phyloP scores from a whole-genome alignment of 1,139 yeast species.

The Hyphopichia fennica region DNA sequence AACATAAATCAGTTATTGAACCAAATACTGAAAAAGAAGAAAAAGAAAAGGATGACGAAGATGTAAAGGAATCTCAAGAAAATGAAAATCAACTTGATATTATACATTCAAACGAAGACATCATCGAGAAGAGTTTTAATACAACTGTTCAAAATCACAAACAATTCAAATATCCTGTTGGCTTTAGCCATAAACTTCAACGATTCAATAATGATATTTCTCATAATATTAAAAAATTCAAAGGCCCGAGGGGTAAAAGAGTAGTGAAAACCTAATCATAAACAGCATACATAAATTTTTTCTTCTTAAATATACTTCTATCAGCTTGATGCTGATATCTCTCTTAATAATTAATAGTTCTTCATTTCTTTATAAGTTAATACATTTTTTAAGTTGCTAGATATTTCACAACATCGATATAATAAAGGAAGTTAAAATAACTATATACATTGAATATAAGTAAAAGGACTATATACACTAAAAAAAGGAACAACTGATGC shows the following conservation, averaged over 20 bases:
- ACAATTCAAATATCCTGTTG: conserved; percentile 1
- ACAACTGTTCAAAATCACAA: background rate
- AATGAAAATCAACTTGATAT: background rate
- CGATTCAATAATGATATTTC: background rate
- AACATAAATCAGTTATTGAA: background rate
- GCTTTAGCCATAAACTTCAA: conserved; percentile 1
- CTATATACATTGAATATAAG: background rate
- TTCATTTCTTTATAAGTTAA: background rate
- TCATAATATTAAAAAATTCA: background rate
- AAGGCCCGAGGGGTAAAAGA: background rate
- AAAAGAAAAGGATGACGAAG: background rate
- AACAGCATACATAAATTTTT: background rate
- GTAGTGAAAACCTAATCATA: background rate
- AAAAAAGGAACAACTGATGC: background rate
- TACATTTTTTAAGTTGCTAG: background rate
- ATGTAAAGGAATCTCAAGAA: background rate
- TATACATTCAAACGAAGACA: background rate
- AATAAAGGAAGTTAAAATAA: no score
- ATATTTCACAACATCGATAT: no score
- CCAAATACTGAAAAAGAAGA: background rate
- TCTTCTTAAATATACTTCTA: background rate
- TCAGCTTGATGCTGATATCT: background rate
- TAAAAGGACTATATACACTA: background rate
- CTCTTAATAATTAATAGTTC: background rate
- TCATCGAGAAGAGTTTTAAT: background rate